These are phyloP conservation scores for Dictyostelium brefeldianum DNA, from an alignment of 78 protist species.

Conservation along the genomic window DNA sequence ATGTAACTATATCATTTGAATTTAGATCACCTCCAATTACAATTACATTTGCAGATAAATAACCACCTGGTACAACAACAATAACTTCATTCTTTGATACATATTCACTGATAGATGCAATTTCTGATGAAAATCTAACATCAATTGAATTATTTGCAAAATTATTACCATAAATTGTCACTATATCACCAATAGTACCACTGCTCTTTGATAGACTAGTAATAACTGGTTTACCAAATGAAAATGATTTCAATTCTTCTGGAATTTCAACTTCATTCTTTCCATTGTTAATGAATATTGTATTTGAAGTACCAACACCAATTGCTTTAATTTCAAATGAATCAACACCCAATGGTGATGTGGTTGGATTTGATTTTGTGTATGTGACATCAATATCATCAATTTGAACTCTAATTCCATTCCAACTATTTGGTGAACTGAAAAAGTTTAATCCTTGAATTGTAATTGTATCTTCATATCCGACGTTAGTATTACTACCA, in stretches of 20 bases:
- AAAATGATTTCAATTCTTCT: neutral
- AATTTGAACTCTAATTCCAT: neutral
- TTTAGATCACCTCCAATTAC: neutral
- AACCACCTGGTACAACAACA: neutral
- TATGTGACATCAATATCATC: neutral
- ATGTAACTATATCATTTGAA: neutral
- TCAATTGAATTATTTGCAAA: neutral
- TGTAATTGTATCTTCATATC: neutral
- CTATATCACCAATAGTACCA: neutral
- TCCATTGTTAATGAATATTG: neutral
- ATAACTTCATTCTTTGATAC: neutral
- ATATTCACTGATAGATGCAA: neutral
- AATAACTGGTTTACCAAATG: neutral
- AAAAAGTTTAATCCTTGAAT: neutral
- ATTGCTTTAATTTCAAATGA: neutral
- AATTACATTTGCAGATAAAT: neutral
- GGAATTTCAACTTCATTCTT: neutral
- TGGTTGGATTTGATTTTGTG: neutral
- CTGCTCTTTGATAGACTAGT: neutral
- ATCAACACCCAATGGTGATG: neutral
- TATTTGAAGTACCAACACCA: neutral
- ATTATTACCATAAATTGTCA: conserved; percentile 11
- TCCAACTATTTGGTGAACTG: neutral
- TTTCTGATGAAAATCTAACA: no score
- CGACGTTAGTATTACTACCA: neutral